Conservation (phyloP, 257 asterid genomes). For the Verbena officinalis region DNA sequence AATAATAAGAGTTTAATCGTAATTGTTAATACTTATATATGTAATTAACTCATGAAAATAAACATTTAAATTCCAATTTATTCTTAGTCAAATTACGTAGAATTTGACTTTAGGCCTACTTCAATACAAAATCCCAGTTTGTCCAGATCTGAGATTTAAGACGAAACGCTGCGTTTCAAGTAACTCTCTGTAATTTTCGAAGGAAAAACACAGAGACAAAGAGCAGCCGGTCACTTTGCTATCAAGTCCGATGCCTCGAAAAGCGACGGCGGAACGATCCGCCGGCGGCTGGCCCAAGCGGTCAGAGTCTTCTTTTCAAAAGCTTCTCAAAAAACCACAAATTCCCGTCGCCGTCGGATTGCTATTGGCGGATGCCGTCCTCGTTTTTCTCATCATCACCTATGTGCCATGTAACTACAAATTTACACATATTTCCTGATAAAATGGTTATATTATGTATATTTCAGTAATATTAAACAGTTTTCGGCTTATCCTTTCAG, state of each 20-base stretch:
- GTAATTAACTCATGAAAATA: too few species aligned
- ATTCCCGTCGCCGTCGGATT: slow-evolving; percentile 44
- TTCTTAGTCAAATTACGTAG: too few species aligned
- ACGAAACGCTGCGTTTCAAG: slow-evolving; percentile 28
- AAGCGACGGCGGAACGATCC: slow-evolving; percentile 43
- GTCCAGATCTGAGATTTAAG: neutral
- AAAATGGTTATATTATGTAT: neutral
- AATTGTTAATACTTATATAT: too few species aligned
- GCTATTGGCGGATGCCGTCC: slow-evolving; percentile 57
- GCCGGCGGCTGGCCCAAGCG: slow-evolving; percentile 28
- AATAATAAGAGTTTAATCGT: too few species aligned
- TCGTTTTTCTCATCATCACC: slow-evolving; percentile 56
- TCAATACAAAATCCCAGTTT: too few species aligned
- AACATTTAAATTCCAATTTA: too few species aligned
- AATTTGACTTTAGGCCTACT: too few species aligned
- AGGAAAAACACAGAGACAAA: neutral
- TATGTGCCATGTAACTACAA: slow-evolving; percentile 67
- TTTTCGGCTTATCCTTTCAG: slow-evolving; percentile 38
- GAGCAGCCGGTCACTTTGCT: slow-evolving; percentile 10
- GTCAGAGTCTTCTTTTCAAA: slow-evolving; percentile 24
- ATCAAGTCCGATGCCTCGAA: slow-evolving; percentile 26
- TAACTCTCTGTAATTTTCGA: neutral
- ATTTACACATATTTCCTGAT: neutral
- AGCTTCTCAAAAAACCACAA: slow-evolving; percentile 36
- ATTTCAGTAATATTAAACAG: neutral